A percentile compares a stretch with the other conserved stretches of the same genome.
Evolutionary conservation across 2,329 filamentous ascomycete genomes (phyloP).

Genomic region (Arthrobotrys pseudoclavata): DNA sequence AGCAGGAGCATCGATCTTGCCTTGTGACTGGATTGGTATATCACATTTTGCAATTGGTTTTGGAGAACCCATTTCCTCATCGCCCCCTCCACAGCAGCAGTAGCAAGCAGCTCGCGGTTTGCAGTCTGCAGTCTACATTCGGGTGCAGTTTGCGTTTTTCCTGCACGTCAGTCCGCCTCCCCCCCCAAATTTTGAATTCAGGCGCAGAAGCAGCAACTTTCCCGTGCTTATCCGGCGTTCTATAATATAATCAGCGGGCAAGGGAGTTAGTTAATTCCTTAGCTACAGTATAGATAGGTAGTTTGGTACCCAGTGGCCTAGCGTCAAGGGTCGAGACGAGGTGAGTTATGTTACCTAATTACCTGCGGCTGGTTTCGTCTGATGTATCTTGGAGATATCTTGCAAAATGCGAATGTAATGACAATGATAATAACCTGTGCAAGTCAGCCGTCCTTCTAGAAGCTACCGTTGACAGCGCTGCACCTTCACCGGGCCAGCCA

Average conservation of each 20-base stretch:
- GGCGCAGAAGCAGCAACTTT: slow-evolving; percentile 35
- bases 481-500: slow-evolving; percentile 10
- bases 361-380: slow-evolving; percentile 20
- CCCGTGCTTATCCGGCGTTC: slow-evolving; percentile 57
- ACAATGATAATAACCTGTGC: slow-evolving; percentile 32
- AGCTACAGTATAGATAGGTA: neutral
- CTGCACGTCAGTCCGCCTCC: slow-evolving; percentile 38
- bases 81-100: neutral
- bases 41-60: slow-evolving; percentile 45
- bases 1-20: slow-evolving; percentile 9
- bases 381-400: slow-evolving; percentile 23
- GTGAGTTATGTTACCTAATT: slow-evolving; percentile 23
- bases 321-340: slow-evolving; percentile 41
- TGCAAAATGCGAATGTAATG: slow-evolving; percentile 25
- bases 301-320: neutral
- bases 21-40: slow-evolving; percentile 37
- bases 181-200: slow-evolving; percentile 10
- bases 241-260: slow-evolving; percentile 26
- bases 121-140: slow-evolving; percentile 3
- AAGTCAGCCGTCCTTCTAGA: slow-evolving; percentile 39
- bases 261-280: neutral
- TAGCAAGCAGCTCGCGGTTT: neutral
- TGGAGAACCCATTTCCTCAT: slow-evolving; percentile 8
- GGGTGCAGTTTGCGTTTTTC: slow-evolving; percentile 29
- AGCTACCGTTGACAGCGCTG: slow-evolving; percentile 40